These are phyloP conservation scores for Aspergillus spinulosporus DNA, from an alignment of 2,329 filamentous ascomycete genomes.

Conservation along the genomic window DNA sequence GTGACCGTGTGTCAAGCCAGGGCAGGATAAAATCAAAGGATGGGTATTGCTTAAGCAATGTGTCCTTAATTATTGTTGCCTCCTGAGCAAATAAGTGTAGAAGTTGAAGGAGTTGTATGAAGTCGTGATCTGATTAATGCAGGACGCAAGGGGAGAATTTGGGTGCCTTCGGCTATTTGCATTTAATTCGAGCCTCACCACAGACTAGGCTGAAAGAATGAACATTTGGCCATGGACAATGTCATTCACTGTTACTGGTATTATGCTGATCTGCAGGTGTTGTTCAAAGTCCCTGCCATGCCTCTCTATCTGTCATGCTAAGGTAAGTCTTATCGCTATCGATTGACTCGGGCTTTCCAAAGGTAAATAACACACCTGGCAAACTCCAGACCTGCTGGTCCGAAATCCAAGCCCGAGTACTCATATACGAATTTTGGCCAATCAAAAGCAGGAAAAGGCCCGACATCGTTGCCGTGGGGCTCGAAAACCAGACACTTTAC, in stretches of 20 bases:
- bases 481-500: neutral
- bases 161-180: neutral
- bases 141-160: neutral
- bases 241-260: neutral
- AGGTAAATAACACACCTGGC: too few species aligned
- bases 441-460: neutral
- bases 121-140: too few species aligned
- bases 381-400: too few species aligned
- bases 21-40: neutral
- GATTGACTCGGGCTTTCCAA: neutral
- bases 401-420: neutral
- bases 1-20: neutral
- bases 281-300: neutral
- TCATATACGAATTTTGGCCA: neutral
- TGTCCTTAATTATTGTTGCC: too few species aligned
- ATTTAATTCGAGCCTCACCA: neutral
- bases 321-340: neutral
- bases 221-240: neutral
- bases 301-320: neutral
- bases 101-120: too few species aligned
- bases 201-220: conserved; percentile 2
- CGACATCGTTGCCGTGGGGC: conserved; percentile 7
- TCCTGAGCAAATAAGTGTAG: too few species aligned
- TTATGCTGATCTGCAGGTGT: neutral
- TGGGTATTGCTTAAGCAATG: too few species aligned